Evolutionary conservation across 495 filamentous ascomycete species (phyloP).

Genomic region (Cairneyella variabilis): DNA sequence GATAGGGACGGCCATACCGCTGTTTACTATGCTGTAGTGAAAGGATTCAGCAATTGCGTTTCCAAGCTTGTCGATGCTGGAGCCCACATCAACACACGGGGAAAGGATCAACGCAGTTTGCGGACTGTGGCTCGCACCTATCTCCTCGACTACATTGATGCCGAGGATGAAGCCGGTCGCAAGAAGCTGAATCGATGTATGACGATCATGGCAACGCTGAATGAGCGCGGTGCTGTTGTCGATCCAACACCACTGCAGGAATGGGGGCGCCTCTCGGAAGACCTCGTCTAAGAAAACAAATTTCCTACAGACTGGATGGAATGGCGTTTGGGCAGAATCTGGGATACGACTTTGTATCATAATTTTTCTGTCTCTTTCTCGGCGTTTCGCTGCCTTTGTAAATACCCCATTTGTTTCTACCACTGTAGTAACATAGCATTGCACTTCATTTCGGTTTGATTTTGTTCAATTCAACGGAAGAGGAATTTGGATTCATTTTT

Average conservation of each 20-base stretch:
- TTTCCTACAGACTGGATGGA: no score
- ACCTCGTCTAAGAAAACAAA: no score
- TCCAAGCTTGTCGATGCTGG: neutral
- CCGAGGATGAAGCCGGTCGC: neutral
- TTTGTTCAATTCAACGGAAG: no score
- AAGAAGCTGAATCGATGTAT: neutral
- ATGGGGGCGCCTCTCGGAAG: no score
- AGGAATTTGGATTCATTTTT: no score
- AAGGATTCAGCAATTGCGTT: neutral
- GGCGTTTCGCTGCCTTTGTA: no score
- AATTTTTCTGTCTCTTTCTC: no score
- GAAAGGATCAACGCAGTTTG: neutral
- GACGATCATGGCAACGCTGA: neutral
- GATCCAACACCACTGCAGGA: neutral
- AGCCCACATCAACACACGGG: neutral
- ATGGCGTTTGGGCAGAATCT: no score
- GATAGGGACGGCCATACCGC: neutral
- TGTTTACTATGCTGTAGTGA: neutral
- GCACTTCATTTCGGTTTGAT: no score
- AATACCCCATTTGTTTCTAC: no score
- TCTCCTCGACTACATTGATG: neutral
- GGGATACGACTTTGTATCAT: no score
- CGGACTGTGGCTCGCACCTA: neutral
- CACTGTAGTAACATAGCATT: no score
- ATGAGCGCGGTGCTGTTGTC: neutral